Base-by-base conservation (phyloP, 169 alveolate genomes). In the Miamiensis avidus region DNA sequence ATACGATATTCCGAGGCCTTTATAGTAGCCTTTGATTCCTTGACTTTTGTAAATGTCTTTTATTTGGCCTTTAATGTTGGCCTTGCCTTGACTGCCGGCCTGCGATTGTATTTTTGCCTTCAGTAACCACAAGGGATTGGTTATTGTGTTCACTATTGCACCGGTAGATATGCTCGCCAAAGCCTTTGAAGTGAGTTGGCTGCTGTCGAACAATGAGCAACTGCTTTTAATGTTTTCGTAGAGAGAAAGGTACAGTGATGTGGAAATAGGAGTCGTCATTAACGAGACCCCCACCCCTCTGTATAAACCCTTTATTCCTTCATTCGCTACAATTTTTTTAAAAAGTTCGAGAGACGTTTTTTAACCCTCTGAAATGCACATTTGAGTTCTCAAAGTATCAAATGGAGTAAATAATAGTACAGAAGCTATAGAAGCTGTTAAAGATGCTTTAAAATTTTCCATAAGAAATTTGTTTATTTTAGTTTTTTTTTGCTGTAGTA, bases 111-210 rank as follows among this genome's bases (percentile, higher is more conserved):
- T 87, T 75, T 91, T 74, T 0, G 90, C 83, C 30, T 91, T 49
- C 0, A 90, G 76, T 65, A 90, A 75, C 94, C 94, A 90, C n/a
- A 90, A 77, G 32, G 94, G 94, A 69, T 90, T 90, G 0, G 92
- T 86, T 20, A 79, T 29, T 34, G 84, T 79, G 27, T 79, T 79
- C 15, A 69, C 34, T 0, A 79, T 72, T n/a, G 65, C 76, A 29
- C 84, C 84, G 29, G 84, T 65, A 0, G 76, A 31, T 1, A 79
- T 30, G 0, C 75, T 34, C 6, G 84, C 74, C 0, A n/a, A 31
- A 15, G 30, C 65, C 29, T 49, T 49, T 6, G 34, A n/a, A 29
- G 31, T n/a, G 27, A 28, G n/a, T 16, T 34, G 31, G 76, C 76
- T 34, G 29, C 69, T 75, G 4, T 33, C 73, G 16, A 65, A 33